Evolutionary conservation across 129 eudicot genomes (phyloP).

Genomic region (Flaveria robusta): DNA sequence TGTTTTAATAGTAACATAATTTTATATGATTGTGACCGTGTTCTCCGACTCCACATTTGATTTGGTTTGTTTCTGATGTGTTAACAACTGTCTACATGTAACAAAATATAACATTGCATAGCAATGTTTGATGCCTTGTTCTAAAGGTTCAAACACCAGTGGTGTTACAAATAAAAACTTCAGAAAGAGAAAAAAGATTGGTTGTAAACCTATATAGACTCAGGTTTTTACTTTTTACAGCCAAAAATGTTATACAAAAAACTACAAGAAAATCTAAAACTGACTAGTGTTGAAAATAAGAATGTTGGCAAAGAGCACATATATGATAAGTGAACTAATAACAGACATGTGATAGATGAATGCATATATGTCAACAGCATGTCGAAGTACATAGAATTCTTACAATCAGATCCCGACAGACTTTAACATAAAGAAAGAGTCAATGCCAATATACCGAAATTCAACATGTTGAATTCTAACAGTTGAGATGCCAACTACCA

Average conservation of each 20-base stretch:
- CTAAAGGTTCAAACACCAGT: too few relatives aligned
- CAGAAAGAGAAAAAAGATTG: too few relatives aligned
- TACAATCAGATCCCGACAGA: background rate
- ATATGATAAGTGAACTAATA: background rate
- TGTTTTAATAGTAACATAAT: too few relatives aligned
- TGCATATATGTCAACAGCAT: background rate
- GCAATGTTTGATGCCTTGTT: too few relatives aligned
- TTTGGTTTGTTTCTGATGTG: too few relatives aligned
- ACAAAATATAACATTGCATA: too few relatives aligned
- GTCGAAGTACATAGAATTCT: background rate
- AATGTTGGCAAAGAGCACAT: constrained; percentile 1
- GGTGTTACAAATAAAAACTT: too few relatives aligned
- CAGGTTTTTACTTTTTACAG: background rate
- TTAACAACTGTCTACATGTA: too few relatives aligned
- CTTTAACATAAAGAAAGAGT: background rate
- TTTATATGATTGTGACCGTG: too few relatives aligned
- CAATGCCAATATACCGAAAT: background rate
- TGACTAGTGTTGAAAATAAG: background rate
- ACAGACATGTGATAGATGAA: background rate
- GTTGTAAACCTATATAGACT: background rate
- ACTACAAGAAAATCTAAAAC: background rate
- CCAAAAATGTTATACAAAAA: background rate
- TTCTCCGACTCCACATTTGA: too few relatives aligned
- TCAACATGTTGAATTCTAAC: background rate
- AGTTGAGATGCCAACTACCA: constrained; percentile 21